Evolutionary conservation across 1,139 yeast genomes (phyloP).

Genomic region (Blastobotrys petasosporus): DNA sequence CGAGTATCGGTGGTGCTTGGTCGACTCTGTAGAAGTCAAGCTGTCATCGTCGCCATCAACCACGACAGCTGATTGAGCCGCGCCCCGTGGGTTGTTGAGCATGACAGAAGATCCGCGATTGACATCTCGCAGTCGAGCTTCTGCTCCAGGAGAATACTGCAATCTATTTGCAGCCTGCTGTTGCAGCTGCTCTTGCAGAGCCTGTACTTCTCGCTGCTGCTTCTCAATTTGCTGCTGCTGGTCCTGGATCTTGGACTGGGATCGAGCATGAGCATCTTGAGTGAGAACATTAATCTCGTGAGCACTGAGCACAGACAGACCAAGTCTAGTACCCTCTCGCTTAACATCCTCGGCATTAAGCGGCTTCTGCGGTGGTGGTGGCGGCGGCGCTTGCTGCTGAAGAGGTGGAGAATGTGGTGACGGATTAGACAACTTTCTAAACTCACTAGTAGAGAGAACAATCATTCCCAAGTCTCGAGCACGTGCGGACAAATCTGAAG

Average conservation of each 20-base stretch:
- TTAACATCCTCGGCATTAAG: conserved; percentile 26
- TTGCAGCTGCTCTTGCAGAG: not conserved
- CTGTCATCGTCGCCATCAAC: conserved; percentile 17
- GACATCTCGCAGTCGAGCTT: conserved; percentile 20
- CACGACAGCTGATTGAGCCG: conserved; percentile 22
- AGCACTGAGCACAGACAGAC: conserved; percentile 15
- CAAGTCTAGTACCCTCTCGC: conserved; percentile 27
- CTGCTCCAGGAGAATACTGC: too few species aligned
- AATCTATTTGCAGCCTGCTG: not conserved
- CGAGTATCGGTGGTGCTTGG: conserved; percentile 1
- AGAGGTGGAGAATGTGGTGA: conserved; percentile 3
- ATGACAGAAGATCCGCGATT: conserved; percentile 22
- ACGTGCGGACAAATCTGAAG: conserved; percentile 20
- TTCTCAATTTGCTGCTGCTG: too few species aligned
- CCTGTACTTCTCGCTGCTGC: too few species aligned
- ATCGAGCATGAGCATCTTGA: too few species aligned
- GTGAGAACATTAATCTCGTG: too few species aligned
- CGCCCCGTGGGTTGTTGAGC: conserved; percentile 15
- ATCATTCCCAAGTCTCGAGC: conserved; percentile 13
- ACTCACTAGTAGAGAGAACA: conserved; percentile 23
- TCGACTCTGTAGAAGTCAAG: conserved; percentile 11
- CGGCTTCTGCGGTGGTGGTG: conserved; percentile 5
- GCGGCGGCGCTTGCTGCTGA: not conserved
- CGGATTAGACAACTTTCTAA: conserved; percentile 10
- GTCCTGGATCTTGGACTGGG: too few species aligned